phyloP scores from a whole-genome alignment of 2,329 filamentous ascomycete species.

The Sporothrix pallida region DNA sequence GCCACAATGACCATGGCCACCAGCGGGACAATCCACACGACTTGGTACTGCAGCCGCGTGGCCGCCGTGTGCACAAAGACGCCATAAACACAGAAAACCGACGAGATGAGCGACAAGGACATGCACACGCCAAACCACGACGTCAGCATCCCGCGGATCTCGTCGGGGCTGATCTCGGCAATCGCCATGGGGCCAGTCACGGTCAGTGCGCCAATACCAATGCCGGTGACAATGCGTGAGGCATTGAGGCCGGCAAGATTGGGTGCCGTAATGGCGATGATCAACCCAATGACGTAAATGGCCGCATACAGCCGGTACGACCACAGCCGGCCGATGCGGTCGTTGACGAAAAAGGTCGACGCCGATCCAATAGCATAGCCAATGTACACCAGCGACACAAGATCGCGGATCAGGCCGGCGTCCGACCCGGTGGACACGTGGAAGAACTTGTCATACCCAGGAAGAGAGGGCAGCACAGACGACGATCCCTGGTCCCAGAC shows the following conservation, averaged over 20 bases:
- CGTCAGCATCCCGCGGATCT: slow-evolving; percentile 52
- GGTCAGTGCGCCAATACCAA: slow-evolving; percentile 49
- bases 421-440: slow-evolving; percentile 36
- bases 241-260: slow-evolving; percentile 44
- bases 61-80: slow-evolving; percentile 43
- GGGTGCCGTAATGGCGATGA: slow-evolving; percentile 45
- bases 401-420: slow-evolving; percentile 33
- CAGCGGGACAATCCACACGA: slow-evolving; percentile 43
- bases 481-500: slow-evolving; percentile 37
- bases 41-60: slow-evolving; percentile 42
- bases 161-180: slow-evolving; percentile 55
- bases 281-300: slow-evolving; percentile 54
- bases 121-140: slow-evolving; percentile 51
- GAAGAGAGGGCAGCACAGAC: slow-evolving; percentile 33
- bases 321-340: slow-evolving; percentile 49
- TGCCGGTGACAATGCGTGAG: slow-evolving; percentile 46
- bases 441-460: slow-evolving; percentile 34
- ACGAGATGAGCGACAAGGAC: slow-evolving; percentile 44
- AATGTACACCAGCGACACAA: slow-evolving; percentile 36
- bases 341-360: slow-evolving; percentile 44
- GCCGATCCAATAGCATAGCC: slow-evolving; percentile 30
- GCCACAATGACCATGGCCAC: slow-evolving; percentile 43
- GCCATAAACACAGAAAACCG: slow-evolving; percentile 47
- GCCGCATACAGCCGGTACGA: slow-evolving; percentile 49
- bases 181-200: slow-evolving; percentile 55